Base-by-base conservation (phyloP, 257 asterid genomes). In the Echium plantagineum region DNA sequence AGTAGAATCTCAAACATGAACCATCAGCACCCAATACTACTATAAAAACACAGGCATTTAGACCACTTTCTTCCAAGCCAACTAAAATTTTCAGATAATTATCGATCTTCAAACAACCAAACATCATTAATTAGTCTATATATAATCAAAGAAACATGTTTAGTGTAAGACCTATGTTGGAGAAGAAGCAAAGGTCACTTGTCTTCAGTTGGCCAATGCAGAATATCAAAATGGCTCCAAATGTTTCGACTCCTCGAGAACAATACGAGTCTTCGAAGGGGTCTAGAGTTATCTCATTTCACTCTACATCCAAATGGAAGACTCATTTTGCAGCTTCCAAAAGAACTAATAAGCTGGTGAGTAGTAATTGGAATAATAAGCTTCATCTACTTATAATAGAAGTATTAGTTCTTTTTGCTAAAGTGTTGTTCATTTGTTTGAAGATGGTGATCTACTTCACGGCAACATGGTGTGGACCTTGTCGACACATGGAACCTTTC, bases 301-400 rank as follows among this genome's bases (percentile, higher is more conserved):
- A 74, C 77, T 80, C 87, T 55, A 64, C 78, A 10, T 12, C 79
- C 4, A 66, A 77, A 53, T 89, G 95, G 95, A 81, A 66, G 69
- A 55, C 48, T 57, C 84, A 83, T 63, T 72, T 78, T 16, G 84
- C 78, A 64, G 76, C 83, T 59, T 73, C 82, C n/a, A 89, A 82
- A 64, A 65, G 72, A 31, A 78, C 85, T 55, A 69, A 35, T 13
- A 35, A 8, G 12, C 12, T 35, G 46, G 46, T 35, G 9, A 35
- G 10, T 7, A 35, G n/a, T n/a, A n/a, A n/a, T n/a, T 7, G 12
- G 46, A 35, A 5, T 8, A 35, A 35, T n/a, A n/a, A n/a, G 9
- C 4, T 26, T 26, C 30, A 26, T 28, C 32, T 28, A 28, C 32
- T 28, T 2, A 28, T 28, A 28, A 24, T 24, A 24, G 3, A n/a